Evolutionary conservation across 1,284 basidiomycete species (phyloP), one percentile per base, ranked within the genome.

Genomic region (Cronartium quercuum): DNA sequence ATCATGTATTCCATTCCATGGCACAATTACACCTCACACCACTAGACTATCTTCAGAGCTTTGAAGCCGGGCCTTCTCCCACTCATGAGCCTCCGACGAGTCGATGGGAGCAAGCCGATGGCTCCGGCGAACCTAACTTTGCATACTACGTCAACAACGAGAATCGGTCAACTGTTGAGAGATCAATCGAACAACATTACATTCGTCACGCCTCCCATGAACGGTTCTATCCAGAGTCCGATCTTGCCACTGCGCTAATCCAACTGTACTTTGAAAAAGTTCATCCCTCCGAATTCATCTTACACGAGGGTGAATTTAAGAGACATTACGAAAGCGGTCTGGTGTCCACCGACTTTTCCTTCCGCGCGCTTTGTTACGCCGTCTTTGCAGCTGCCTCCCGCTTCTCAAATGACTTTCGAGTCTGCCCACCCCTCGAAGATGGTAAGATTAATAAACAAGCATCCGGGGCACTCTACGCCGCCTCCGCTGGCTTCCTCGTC

Each of bases 321-420:
- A 40, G 44, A 13, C 42, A 61, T n/a, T 71, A 71, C 35, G 18
- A 55, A 2, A 29, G 15, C 29, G 68, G 61, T 21, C 4, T 63
- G 12, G 61, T 47, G 37, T 12, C 51, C 1, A 62, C 38, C n/a
- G 61, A 64, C 18, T 37, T 24, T 24, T 71, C 68, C 7, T 63
- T 64, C 41, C 68, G 61, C n/a, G 68, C 68, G n/a, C 68, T 71
- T 24, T 71, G 68, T 55, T 71, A 62, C 40, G 68, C 68, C 15
- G 40, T 71, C 42, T 71, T 71, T 51, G 60, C 60, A 13, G 60
- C 60, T 13, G 68, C 58, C 10, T 63, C 68, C 35, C 60, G 42
- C 15, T 71, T 71, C 40, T 71, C 68, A 18, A 47, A 21, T 29
- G 68, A 71, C 29, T 13, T 21, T 6, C 42, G 38, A 62, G 68